phyloP scores from a whole-genome alignment of 2,329 filamentous ascomycete species.

The Setomelanomma holmii region DNA sequence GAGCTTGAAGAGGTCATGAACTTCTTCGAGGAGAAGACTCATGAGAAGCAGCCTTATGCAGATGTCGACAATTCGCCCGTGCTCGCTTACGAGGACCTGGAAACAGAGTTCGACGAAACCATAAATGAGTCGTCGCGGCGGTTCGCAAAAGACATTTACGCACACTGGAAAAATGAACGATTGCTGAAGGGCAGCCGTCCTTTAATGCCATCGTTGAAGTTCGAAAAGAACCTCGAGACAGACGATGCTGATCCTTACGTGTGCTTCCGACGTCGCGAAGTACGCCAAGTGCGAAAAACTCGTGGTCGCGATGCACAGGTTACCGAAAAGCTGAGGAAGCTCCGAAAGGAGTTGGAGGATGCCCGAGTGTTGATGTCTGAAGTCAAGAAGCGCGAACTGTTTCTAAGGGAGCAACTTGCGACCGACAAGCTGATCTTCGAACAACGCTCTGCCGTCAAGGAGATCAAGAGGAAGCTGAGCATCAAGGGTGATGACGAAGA shows the following conservation, averaged over 20 bases:
- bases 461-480: conserved; percentile 84
- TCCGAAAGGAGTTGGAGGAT: conserved; percentile 90
- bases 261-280: conserved; percentile 94
- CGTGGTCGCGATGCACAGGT: conserved; percentile 92
- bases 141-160: conserved; percentile 81
- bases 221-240: conserved; percentile 91
- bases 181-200: conserved; percentile 71
- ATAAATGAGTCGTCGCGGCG: conserved; percentile 62
- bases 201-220: conserved; percentile 83
- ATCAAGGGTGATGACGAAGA: conserved; percentile 96
- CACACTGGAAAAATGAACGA: conserved; percentile 83
- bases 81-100: conserved; percentile 63
- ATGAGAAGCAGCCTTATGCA: conserved; percentile 85
- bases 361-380: conserved; percentile 80
- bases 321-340: conserved; percentile 89
- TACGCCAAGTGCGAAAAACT: conserved; percentile 93
- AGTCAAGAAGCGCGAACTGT: conserved; percentile 79
- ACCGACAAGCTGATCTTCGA: conserved; percentile 82
- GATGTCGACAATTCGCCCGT: conserved; percentile 88
- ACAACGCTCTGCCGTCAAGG: conserved; percentile 80
- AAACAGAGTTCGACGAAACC: conserved; percentile 68
- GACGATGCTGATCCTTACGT: conserved; percentile 98
- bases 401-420: conserved; percentile 78
- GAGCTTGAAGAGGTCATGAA: conserved; percentile 94
- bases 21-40: conserved; percentile 88